Evolutionary conservation across 1,139 yeast species (phyloP), one percentile per base, ranked within the genome.

Genomic region (Hemisphaericaspora xylofermentans): DNA sequence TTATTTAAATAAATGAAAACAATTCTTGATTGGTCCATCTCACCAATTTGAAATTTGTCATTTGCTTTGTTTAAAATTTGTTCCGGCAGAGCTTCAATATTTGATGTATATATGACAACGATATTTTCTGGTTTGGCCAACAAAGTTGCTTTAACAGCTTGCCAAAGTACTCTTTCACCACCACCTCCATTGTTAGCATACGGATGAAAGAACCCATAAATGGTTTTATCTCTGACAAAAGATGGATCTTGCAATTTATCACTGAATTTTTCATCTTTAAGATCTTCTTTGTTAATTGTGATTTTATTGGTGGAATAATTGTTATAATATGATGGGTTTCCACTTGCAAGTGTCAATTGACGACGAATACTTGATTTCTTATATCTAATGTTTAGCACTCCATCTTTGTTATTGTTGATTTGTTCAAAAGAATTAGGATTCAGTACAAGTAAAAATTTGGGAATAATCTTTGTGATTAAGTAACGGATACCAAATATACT

Each of bases 121-220:
- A 87, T 65, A 51, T 82, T 80, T 5, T 66, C 65, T 17, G 31
- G 19, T 47, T 74, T 72, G 29, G 72, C 66, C 9, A 62, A 53
- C 45, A 91, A 67, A 0, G 96, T 87, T 19, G 84, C 75, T 50
- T 79, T 74, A 6, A 93, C 88, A 0, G 97, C 96, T 43, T 88
- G 89, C 98, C 98, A 94, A 35, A 94, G 70, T 0, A 94, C 98
- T 39, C 95, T 77, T 61, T 94, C 99, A 18, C 99, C 99, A 30
- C 99, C 99, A 15, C 98, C 98, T 30, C 96, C 96, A 36, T 96
- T 94, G 59, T 88, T 88, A 49, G 97, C 91, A 53, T 84, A 87
- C 0, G 98, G 98, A 63, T 94, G 99, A 69, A 93, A 89, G 57
- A 87, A 91, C 6, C 98, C 99, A 54, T 70, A 84, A 15, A 88